phyloP scores from a whole-genome alignment of 2,329 filamentous ascomycete species.

The Aspergillus thermomutatus region DNA sequence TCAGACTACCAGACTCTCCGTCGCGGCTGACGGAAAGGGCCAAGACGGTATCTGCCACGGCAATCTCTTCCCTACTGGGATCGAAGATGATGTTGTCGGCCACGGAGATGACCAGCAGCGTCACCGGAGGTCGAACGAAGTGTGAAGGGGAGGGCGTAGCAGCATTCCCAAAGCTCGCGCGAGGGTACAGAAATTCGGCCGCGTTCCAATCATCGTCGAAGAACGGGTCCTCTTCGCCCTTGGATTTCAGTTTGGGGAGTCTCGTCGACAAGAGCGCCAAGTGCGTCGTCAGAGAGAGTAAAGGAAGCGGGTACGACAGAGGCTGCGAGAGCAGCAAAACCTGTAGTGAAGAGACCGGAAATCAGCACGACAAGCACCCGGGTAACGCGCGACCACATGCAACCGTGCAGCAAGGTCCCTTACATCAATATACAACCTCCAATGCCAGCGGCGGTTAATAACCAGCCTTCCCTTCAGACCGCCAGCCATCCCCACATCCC shows the following conservation, averaged over 20 bases:
- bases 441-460: slow-evolving; percentile 92
- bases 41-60: slow-evolving; percentile 84
- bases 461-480: slow-evolving; percentile 66
- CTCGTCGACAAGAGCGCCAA: slow-evolving; percentile 86
- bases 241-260: slow-evolving; percentile 79
- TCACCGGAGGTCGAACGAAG: slow-evolving; percentile 70
- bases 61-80: slow-evolving; percentile 83
- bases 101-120: slow-evolving; percentile 82
- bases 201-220: slow-evolving; percentile 98
- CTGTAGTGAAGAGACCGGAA: slow-evolving; percentile 44
- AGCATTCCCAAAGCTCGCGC: slow-evolving; percentile 24
- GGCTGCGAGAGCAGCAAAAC: slow-evolving; percentile 90
- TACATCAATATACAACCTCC: slow-evolving; percentile 94
- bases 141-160: slow-evolving; percentile 20
- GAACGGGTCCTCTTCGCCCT: slow-evolving; percentile 90
- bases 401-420: slow-evolving; percentile 29
- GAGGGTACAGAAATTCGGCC: slow-evolving; percentile 69
- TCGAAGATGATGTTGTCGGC: slow-evolving; percentile 92
- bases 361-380: slow-evolving; percentile 4
- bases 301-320: slow-evolving; percentile 85
- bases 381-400: slow-evolving; percentile 1
- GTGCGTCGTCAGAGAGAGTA: slow-evolving; percentile 89
- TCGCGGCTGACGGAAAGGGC: slow-evolving; percentile 70
- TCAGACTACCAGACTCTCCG: slow-evolving; percentile 45
- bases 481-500: slow-evolving; percentile 71